Percentiles rank a stretch among this genome's conserved stretches.
phyloP scores from a whole-genome alignment of 495 filamentous ascomycete genomes.

The Neurospora intermedia region DNA sequence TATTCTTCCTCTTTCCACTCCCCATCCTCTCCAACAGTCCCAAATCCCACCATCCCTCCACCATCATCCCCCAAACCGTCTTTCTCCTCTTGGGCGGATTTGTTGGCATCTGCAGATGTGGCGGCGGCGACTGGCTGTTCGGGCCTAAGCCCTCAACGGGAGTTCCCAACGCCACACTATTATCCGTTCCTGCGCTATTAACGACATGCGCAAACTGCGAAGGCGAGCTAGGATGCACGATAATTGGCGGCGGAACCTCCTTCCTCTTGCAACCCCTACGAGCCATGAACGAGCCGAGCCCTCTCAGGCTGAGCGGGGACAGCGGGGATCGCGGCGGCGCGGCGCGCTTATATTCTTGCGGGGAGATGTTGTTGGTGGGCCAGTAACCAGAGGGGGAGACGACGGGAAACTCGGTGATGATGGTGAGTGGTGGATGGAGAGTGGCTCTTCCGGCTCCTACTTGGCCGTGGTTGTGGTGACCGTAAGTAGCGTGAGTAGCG shows the following conservation, averaged over 20 bases:
- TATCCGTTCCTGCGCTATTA: conserved; percentile 1
- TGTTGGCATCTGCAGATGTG: background rate
- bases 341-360: conserved; percentile 16
- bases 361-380: conserved; percentile 9
- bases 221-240: conserved; percentile 1
- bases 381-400: background rate
- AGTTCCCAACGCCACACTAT: conserved; percentile 4
- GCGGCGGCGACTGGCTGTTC: background rate
- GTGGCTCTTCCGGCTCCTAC: background rate
- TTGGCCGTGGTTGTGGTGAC: background rate
- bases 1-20: conserved; percentile 15
- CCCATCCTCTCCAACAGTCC: conserved; percentile 29
- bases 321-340: conserved; percentile 14
- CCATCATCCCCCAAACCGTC: conserved; percentile 27
- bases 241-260: conserved; percentile 12
- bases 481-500: background rate
- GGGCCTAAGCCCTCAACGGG: background rate
- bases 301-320: conserved; percentile 2
- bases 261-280: background rate
- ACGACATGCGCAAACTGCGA: conserved; percentile 1
- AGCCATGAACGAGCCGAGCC: conserved; percentile 1
- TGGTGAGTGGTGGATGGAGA: background rate
- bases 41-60: conserved; percentile 40
- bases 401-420: background rate
- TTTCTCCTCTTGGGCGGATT: conserved; percentile 20